Percentiles rank a stretch among this genome's conserved stretches.
Conservation (phyloP, 495 filamentous ascomycete genomes). For the Aspergillus biplanus region DNA sequence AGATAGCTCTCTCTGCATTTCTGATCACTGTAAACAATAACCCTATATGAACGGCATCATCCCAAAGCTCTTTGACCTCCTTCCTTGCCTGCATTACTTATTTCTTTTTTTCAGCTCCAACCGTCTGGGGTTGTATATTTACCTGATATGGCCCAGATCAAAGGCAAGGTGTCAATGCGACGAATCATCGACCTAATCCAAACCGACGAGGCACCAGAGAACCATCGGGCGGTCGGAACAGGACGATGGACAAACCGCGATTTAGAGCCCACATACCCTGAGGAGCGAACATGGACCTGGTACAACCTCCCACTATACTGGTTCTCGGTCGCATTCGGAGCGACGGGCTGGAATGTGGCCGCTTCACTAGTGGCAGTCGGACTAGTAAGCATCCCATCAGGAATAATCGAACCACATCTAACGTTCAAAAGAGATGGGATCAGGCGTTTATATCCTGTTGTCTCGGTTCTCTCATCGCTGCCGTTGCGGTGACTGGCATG, state of each 20-base stretch:
- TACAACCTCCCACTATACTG: slow-evolving; percentile 14
- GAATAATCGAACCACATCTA: not conserved
- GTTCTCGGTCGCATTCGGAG: slow-evolving; percentile 13
- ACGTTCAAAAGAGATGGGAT: not conserved
- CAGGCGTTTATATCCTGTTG: slow-evolving; percentile 12
- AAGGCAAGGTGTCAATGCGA: not conserved
- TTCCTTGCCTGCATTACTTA: too few relatives aligned
- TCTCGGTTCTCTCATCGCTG: slow-evolving; percentile 15
- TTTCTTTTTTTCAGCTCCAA: too few relatives aligned
- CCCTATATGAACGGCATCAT: not conserved
- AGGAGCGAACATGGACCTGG: slow-evolving; percentile 17
- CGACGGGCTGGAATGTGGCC: slow-evolving; percentile 16
- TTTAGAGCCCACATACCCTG: slow-evolving; percentile 14
- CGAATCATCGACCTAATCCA: not conserved
- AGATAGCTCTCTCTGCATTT: not conserved
- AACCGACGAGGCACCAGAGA: slow-evolving; percentile 9
- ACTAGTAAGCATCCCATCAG: not conserved
- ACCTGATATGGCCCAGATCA: not conserved
- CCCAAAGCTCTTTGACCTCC: too few relatives aligned
- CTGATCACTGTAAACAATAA: not conserved
- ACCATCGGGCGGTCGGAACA: slow-evolving; percentile 5
- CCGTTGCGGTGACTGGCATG: not conserved
- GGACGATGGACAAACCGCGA: slow-evolving; percentile 13
- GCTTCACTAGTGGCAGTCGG: slow-evolving; percentile 5
- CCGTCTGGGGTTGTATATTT: too few relatives aligned